These are phyloP conservation scores for Trichoderma afroharzianum DNA, from an alignment of 2,329 filamentous ascomycete genomes.

Conservation along the genomic window DNA sequence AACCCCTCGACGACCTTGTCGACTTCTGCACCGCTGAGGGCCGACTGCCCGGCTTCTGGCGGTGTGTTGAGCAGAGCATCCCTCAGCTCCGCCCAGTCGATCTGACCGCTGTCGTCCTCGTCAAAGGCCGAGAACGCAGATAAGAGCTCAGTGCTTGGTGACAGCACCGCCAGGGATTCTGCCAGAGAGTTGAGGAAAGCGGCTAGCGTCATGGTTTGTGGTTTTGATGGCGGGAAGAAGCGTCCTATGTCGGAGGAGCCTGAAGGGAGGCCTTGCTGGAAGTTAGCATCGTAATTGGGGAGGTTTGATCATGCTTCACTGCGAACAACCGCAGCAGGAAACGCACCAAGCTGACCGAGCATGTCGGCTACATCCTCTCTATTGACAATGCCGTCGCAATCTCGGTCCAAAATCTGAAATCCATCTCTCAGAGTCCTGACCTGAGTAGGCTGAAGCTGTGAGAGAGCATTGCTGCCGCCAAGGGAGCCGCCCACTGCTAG, in stretches of 20 bases:
- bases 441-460: conserved; percentile 74
- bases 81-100: conserved; percentile 77
- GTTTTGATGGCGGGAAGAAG: conserved; percentile 74
- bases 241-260: conserved; percentile 65
- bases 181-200: conserved; percentile 82
- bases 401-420: conserved; percentile 88
- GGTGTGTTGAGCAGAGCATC: conserved; percentile 80
- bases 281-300: not conserved
- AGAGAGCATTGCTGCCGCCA: conserved; percentile 54
- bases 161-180: conserved; percentile 68
- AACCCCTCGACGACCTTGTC: conserved; percentile 87
- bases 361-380: conserved; percentile 84
- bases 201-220: conserved; percentile 76
- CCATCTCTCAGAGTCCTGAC: conserved; percentile 85
- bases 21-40: conserved; percentile 69
- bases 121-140: conserved; percentile 95
- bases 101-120: conserved; percentile 89
- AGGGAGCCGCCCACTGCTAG: conserved; percentile 43
- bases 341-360: conserved; percentile 72
- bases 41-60: conserved; percentile 66
- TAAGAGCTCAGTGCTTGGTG: conserved; percentile 72
- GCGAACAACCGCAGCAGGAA: not conserved
- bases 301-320: not conserved
- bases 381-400: conserved; percentile 79
- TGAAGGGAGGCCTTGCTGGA: conserved; percentile 64